Conservation (phyloP, 2,329 filamentous ascomycete genomes). For the Hortaea werneckii region DNA sequence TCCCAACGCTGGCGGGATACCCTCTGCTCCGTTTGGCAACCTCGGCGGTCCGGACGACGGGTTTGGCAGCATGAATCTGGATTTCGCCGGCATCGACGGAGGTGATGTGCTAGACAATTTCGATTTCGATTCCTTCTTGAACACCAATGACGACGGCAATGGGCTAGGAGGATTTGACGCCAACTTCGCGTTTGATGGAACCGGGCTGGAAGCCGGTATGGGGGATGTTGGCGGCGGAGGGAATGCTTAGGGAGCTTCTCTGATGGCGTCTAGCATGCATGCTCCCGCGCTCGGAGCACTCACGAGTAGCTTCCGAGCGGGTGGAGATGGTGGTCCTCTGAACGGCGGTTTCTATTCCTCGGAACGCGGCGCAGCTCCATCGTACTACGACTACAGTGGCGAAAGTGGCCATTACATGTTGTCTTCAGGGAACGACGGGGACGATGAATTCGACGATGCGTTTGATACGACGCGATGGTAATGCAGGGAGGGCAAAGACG, state of each 20-base stretch:
- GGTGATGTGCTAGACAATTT: slow-evolving; percentile 58
- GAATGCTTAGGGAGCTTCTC: background rate
- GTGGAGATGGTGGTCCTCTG: too few species aligned
- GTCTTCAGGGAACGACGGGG: too few species aligned
- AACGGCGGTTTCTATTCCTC: too few species aligned
- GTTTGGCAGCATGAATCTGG: slow-evolving; percentile 26
- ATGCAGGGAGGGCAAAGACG: too few species aligned
- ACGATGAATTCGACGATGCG: too few species aligned
- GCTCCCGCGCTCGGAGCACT: too few species aligned
- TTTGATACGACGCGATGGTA: too few species aligned
- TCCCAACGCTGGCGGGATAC: slow-evolving; percentile 20
- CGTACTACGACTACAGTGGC: too few species aligned
- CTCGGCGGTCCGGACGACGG: slow-evolving; percentile 28
- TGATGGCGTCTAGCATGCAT: too few species aligned
- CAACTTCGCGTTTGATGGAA: slow-evolving; percentile 25
- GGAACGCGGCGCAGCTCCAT: too few species aligned
- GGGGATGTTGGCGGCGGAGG: background rate
- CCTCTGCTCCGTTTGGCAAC: slow-evolving; percentile 30
- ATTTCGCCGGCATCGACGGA: slow-evolving; percentile 38
- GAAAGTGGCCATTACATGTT: too few species aligned
- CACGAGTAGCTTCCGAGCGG: too few species aligned
- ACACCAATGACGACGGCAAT: slow-evolving; percentile 39
- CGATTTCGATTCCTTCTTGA: slow-evolving; percentile 58
- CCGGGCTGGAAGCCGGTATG: slow-evolving; percentile 11
- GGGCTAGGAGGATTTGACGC: slow-evolving; percentile 27